Percentiles rank a stretch among this genome's conserved stretches.
Conservation (phyloP, 1,284 basidiomycete species). For the Cryptococcus hybrid region DNA sequence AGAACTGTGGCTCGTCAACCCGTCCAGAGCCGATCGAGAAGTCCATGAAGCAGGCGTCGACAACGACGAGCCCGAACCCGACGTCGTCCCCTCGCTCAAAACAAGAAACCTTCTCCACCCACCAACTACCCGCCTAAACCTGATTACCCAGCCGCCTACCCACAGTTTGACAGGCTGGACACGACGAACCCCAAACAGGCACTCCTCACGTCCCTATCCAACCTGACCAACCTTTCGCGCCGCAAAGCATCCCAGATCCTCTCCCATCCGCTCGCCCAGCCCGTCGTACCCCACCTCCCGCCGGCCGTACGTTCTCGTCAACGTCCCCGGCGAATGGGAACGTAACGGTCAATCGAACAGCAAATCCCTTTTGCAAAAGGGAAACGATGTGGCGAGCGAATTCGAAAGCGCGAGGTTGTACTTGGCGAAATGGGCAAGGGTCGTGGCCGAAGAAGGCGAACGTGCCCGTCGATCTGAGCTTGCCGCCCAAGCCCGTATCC, state of each 20-base stretch:
- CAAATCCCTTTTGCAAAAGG: slow-evolving; percentile 47
- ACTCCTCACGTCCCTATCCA: slow-evolving; percentile 75
- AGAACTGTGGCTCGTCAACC: slow-evolving; percentile 86
- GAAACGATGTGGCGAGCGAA: slow-evolving; percentile 56
- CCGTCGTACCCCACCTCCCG: slow-evolving; percentile 89
- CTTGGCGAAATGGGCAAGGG: slow-evolving; percentile 90
- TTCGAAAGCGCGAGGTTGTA: slow-evolving; percentile 96
- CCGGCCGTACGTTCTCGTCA: slow-evolving; percentile 87
- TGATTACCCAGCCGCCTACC: slow-evolving; percentile 47
- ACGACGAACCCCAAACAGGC: slow-evolving; percentile 28
- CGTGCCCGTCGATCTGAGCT: slow-evolving; percentile 72
- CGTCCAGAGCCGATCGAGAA: slow-evolving; percentile 83
- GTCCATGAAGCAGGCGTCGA: slow-evolving; percentile 59
- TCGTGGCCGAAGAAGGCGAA: slow-evolving; percentile 93
- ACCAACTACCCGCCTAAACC: slow-evolving; percentile 53
- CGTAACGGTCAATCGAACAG: slow-evolving; percentile 60
- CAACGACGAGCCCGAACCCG: slow-evolving; percentile 8
- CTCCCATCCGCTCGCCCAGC: slow-evolving; percentile 88
- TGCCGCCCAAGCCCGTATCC: slow-evolving; percentile 35
- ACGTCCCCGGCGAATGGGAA: slow-evolving; percentile 63
- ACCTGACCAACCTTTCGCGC: slow-evolving; percentile 81
- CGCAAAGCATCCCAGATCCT: slow-evolving; percentile 88
- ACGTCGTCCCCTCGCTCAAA: slow-evolving; percentile 7
- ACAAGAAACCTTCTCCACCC: slow-evolving; percentile 10
- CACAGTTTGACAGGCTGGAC: not conserved